Conservation (phyloP, 768 basidiomycete species). For the Hortiboletus campestris region DNA sequence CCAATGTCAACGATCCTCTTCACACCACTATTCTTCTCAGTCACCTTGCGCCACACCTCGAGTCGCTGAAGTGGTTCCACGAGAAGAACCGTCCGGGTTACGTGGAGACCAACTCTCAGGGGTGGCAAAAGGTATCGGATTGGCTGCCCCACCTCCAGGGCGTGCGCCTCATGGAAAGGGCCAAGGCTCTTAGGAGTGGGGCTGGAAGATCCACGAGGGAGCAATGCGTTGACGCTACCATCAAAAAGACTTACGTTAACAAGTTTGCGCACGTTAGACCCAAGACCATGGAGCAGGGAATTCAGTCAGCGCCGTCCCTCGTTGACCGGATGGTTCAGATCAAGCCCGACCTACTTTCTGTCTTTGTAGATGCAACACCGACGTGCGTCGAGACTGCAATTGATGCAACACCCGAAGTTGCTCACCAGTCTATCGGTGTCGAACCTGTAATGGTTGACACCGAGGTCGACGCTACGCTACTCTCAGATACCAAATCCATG, state of each 20-base stretch:
- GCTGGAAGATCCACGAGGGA: slow-evolving; percentile 29
- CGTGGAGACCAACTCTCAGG: slow-evolving; percentile 61
- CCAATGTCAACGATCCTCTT: slow-evolving; percentile 67
- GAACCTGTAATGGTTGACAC: slow-evolving; percentile 26
- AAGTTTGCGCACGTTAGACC: slow-evolving; percentile 42
- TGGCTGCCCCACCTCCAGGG: slow-evolving; percentile 71
- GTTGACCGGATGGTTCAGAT: slow-evolving; percentile 41
- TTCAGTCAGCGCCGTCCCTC: slow-evolving; percentile 39
- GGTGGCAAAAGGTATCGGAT: slow-evolving; percentile 69
- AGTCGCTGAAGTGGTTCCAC: slow-evolving; percentile 72
- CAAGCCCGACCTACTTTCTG: slow-evolving; percentile 37
- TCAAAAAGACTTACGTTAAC: slow-evolving; percentile 38
- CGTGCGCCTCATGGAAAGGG: slow-evolving; percentile 61
- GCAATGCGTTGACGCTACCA: slow-evolving; percentile 53
- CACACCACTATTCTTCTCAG: slow-evolving; percentile 70
- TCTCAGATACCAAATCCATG: slow-evolving; percentile 18
- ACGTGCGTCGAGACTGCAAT: slow-evolving; percentile 43
- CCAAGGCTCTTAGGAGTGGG: slow-evolving; percentile 34
- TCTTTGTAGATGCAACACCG: slow-evolving; percentile 55
- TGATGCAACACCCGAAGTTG: slow-evolving; percentile 39
- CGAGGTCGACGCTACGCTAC: slow-evolving; percentile 34
- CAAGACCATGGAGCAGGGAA: slow-evolving; percentile 32
- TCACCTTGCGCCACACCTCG: slow-evolving; percentile 71
- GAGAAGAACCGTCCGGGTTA: slow-evolving; percentile 73
- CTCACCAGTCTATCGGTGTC: slow-evolving; percentile 34